phyloP scores from a whole-genome alignment of 768 basidiomycete species.

The Psilocybe tampanensis region DNA sequence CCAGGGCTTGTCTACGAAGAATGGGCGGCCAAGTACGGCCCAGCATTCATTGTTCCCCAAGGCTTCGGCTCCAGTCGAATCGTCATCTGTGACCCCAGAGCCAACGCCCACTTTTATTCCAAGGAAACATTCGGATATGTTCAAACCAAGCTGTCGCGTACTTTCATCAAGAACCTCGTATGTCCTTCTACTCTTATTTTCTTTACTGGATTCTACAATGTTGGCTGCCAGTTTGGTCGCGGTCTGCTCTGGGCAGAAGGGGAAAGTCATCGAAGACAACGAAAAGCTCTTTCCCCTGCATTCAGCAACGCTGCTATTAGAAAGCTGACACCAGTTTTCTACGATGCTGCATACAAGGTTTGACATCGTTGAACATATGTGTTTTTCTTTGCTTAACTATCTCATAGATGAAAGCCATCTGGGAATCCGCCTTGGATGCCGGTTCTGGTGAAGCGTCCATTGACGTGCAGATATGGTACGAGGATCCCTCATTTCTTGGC shows the following conservation, averaged over 20 bases:
- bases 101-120: slow-evolving; percentile 51
- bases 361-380: not conserved
- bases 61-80: slow-evolving; percentile 35
- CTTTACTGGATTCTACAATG: not conserved
- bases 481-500: not conserved
- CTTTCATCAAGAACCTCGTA: slow-evolving; percentile 43
- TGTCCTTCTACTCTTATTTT: slow-evolving; percentile 4
- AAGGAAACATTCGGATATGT: slow-evolving; percentile 53
- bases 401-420: slow-evolving; percentile 34
- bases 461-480: slow-evolving; percentile 51
- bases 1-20: slow-evolving; percentile 38
- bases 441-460: slow-evolving; percentile 32
- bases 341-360: slow-evolving; percentile 55
- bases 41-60: slow-evolving; percentile 42
- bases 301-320: slow-evolving; percentile 56
- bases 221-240: slow-evolving; percentile 36
- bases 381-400: not conserved
- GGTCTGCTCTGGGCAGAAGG: slow-evolving; percentile 44
- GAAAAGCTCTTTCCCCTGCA: slow-evolving; percentile 52
- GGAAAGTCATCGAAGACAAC: slow-evolving; percentile 50
- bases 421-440: slow-evolving; percentile 31
- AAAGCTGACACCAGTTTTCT: slow-evolving; percentile 47
- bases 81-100: slow-evolving; percentile 50
- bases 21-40: slow-evolving; percentile 52
- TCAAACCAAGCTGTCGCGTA: slow-evolving; percentile 34